Conservation (phyloP, 2,329 filamentous ascomycete genomes). For the Dothiorella sarmentorum region DNA sequence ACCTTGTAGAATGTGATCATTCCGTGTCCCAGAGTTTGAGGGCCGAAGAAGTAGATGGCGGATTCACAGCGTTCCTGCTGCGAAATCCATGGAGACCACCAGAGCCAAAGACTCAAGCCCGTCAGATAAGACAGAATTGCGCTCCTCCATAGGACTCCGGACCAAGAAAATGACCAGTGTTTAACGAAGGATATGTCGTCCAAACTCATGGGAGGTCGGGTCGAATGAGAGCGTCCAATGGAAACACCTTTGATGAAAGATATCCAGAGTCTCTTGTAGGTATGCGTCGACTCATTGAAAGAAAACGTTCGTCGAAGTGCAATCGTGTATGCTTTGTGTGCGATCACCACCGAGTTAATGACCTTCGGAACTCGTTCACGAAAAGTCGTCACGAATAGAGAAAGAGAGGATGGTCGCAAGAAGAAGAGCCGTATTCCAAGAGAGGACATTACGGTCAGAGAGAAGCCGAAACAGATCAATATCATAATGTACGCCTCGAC, state of each 20-base stretch:
- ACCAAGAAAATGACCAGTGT: not conserved
- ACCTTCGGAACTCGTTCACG: too few relatives aligned
- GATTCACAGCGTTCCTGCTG: not conserved
- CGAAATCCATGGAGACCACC: not conserved
- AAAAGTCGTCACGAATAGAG: not conserved
- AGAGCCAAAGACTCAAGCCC: not conserved
- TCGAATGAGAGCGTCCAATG: not conserved
- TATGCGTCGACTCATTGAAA: too few relatives aligned
- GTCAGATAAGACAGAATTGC: not conserved
- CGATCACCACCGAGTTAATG: too few relatives aligned
- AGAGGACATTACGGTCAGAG: not conserved
- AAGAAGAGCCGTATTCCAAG: not conserved
- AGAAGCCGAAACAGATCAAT: constrained; percentile 24
- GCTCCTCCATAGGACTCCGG: constrained; percentile 1
- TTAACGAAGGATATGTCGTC: not conserved
- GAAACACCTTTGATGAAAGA: too few relatives aligned
- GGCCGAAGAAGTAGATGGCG: not conserved
- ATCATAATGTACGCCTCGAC: constrained; percentile 27
- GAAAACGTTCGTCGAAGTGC: too few relatives aligned
- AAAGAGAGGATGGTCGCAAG: not conserved
- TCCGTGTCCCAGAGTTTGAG: not conserved
- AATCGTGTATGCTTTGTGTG: too few relatives aligned
- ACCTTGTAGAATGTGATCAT: not conserved
- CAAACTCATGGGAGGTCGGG: too few relatives aligned
- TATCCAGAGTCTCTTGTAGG: too few relatives aligned